These are phyloP conservation scores for Quercus gilva DNA, from an alignment of 306 rosid genomes.

Conservation along the genomic window DNA sequence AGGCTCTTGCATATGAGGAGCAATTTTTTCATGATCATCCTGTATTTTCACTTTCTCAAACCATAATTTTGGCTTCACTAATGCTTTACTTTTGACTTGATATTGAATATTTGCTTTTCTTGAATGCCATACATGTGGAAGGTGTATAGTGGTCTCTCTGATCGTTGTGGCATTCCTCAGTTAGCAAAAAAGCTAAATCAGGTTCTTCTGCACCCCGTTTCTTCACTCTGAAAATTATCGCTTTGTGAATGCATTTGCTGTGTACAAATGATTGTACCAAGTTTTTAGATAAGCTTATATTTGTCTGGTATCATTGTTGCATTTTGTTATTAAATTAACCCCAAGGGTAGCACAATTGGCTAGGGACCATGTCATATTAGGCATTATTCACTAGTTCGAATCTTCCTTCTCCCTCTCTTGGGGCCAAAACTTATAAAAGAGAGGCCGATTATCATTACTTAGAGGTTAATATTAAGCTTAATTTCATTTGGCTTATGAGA, in stretches of 20 bases:
- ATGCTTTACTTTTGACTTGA: neutral
- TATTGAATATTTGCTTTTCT: conserved; percentile 19
- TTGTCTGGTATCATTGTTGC: neutral
- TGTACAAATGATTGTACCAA: neutral
- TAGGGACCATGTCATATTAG: too few species aligned
- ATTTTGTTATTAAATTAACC: neutral
- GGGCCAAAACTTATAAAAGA: too few species aligned
- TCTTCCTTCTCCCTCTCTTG: too few species aligned
- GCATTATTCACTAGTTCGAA: too few species aligned
- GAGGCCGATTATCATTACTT: neutral
- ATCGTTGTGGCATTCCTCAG: conserved; percentile 91
- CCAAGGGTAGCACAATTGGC: too few species aligned
- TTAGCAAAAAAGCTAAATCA: conserved; percentile 91
- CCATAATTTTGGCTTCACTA: neutral
- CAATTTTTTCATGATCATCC: conserved; percentile 86
- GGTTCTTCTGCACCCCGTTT: conserved; percentile 35
- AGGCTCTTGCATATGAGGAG: conserved; percentile 88
- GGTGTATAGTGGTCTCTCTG: conserved; percentile 88
- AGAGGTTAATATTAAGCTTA: neutral
- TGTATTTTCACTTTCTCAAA: conserved; percentile 43
- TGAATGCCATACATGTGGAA: conserved; percentile 17
- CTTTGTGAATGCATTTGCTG: neutral
- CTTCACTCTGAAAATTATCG: neutral
- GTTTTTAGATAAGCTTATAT: neutral
- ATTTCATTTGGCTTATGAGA: neutral